Evolutionary conservation across 129 eudicot genomes (phyloP), one percentile per base, ranked within the genome.

Genomic region (Centella asiatica): DNA sequence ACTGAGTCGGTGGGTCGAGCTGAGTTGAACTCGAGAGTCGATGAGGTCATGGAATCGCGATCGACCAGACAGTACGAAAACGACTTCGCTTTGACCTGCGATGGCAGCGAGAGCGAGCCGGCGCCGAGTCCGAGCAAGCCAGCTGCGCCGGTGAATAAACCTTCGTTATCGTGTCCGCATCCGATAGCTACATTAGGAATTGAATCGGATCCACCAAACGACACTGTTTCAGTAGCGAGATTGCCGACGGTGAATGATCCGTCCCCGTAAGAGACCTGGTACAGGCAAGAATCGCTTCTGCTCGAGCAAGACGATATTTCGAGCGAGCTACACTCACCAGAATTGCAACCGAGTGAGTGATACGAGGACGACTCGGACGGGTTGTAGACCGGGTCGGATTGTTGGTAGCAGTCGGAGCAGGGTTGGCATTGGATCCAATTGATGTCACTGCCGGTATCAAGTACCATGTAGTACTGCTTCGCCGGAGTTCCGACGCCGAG

Each of bases 261-360:
- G 65, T 89, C 97, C 0, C 97, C 97, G 80, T 89, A 89, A 3
- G 90, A 80, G 3, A 88, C 96, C 65, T 88, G 83, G 24, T 88
- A 88, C 0, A 82, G 55, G 36, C 97, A 88, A 27, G 56, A 45
- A 29, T 70, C 64, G 46, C 44, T 58, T 0, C 73, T 33, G 64
- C 95, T 23, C 1, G 76, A 58, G 64, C 97, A 89, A 4, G 80
- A 72, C 4, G 83, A 76, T 27, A 69, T 13, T 22, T 76, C 77
- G 0, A 89, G 77, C 0, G 83, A 44, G 0, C 24, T 8, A 44
- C 97, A 89, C 66, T 72, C 78, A 4, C 31, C 32, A 0, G 95
- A 70, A 18, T 15, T 11, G 64, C 97, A 89, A 1, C 88, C 0
- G 25, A 89, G 69, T 0, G 57, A 22, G 0, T 11, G 19, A 69